phyloP scores from a whole-genome alignment of 805 yeast species.

The Kurtzmaniella cleridarum region DNA sequence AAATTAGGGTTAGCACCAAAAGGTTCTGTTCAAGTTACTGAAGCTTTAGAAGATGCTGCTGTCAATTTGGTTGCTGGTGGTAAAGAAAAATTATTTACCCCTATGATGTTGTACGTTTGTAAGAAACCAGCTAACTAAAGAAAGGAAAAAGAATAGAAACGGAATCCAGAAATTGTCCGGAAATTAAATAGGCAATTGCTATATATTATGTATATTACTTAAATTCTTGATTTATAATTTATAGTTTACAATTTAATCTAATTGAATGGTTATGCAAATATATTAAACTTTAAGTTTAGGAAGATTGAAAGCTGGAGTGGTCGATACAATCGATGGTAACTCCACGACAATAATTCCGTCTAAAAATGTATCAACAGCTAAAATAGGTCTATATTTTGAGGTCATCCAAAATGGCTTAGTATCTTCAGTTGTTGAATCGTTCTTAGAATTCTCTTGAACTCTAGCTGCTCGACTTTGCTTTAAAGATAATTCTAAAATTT shows the following conservation, averaged over 20 bases:
- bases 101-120: conserved; percentile 92
- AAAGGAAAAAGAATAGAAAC: not conserved
- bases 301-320: conserved; percentile 59
- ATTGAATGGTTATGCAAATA: conserved; percentile 1
- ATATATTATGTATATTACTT: not conserved
- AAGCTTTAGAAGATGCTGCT: conserved; percentile 95
- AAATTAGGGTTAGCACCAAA: conserved; percentile 83
- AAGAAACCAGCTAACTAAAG: conserved; percentile 60
- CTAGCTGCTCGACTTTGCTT: conserved; percentile 26
- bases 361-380: conserved; percentile 54
- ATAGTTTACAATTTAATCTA: not conserved
- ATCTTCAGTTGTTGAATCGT: conserved; percentile 28
- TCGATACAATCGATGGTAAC: conserved; percentile 29
- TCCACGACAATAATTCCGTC: conserved; percentile 58
- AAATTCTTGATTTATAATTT: not conserved
- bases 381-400: conserved; percentile 66
- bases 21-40: conserved; percentile 83
- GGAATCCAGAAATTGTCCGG: too few species aligned
- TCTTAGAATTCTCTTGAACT: conserved; percentile 35
- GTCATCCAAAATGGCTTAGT: conserved; percentile 65
- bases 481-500: conserved; percentile 19
- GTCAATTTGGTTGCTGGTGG: conserved; percentile 94
- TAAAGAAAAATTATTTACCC: conserved; percentile 82
- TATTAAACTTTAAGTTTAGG: conserved; percentile 46
- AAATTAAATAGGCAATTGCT: not conserved